These are phyloP conservation scores for Bathelium albidoporum DNA, from an alignment of 495 filamentous ascomycete species.

Conservation along the genomic window DNA sequence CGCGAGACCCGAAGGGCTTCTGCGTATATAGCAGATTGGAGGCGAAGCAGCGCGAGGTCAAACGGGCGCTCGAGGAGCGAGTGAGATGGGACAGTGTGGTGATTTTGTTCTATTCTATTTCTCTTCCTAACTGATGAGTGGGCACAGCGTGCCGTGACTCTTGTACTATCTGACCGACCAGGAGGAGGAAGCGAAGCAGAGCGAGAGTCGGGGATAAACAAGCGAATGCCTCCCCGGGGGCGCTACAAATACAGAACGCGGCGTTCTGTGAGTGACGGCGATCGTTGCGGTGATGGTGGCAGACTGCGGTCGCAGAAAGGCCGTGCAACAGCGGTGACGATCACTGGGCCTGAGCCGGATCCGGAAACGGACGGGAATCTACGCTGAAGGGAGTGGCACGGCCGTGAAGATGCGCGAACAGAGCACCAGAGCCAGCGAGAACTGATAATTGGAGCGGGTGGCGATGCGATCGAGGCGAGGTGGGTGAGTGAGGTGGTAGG, in stretches of 20 bases:
- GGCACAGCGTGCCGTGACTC: not conserved
- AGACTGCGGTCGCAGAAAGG: not conserved
- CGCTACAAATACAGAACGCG: not conserved
- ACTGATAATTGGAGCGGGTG: too few relatives aligned
- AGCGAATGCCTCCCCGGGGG: conserved; percentile 5
- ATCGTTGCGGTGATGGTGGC: not conserved
- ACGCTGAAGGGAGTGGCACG: not conserved
- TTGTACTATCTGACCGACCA: conserved; percentile 1
- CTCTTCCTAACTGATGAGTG: conserved; percentile 5
- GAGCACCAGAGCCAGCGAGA: too few relatives aligned
- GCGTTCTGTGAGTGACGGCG: not conserved
- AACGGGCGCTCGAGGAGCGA: not conserved
- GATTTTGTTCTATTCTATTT: not conserved
- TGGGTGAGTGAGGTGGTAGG: not conserved
- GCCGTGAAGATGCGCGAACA: not conserved
- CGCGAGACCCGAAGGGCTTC: not conserved
- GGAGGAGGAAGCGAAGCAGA: not conserved
- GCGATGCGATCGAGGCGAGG: not conserved
- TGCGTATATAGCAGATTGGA: not conserved
- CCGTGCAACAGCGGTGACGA: not conserved
- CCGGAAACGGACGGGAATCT: conserved; percentile 1
- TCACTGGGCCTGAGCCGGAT: not conserved
- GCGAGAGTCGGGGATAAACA: not conserved
- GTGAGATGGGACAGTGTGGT: not conserved
- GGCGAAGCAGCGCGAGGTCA: not conserved